A percentile compares a stretch with the other conserved stretches of the same genome.
These are phyloP conservation scores for Wickerhamiella sergipiensis DNA, from an alignment of 805 yeast species.

Conservation along the genomic window DNA sequence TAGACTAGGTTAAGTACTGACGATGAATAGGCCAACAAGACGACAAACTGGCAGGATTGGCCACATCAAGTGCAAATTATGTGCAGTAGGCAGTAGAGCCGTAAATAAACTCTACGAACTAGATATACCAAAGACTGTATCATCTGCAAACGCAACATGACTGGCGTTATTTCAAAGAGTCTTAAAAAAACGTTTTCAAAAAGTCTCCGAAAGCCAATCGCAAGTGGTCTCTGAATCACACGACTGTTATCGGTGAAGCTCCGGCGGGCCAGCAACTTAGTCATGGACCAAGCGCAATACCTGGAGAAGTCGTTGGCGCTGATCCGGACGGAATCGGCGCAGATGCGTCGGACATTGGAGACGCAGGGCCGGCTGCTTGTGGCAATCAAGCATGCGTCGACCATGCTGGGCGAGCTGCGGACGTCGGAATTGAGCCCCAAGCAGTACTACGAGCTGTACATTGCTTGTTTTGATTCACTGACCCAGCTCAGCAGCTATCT, in stretches of 20 bases:
- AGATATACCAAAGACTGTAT: too few relatives aligned
- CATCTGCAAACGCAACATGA: too few relatives aligned
- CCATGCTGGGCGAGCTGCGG: slow-evolving; percentile 67
- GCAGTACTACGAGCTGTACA: slow-evolving; percentile 85
- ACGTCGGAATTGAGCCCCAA: slow-evolving; percentile 69
- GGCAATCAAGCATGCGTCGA: slow-evolving; percentile 77
- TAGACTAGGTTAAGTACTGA: too few relatives aligned
- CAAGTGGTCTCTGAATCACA: too few relatives aligned
- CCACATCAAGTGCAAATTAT: too few relatives aligned
- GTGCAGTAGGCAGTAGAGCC: too few relatives aligned
- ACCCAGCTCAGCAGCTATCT: slow-evolving; percentile 52
- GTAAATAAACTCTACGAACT: too few relatives aligned
- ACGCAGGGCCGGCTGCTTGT: slow-evolving; percentile 62
- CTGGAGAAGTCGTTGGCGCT: slow-evolving; percentile 19
- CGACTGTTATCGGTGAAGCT: background rate
- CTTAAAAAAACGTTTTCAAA: too few relatives aligned
- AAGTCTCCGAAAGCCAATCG: too few relatives aligned
- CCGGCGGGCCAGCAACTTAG: background rate
- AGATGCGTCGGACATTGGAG: slow-evolving; percentile 66
- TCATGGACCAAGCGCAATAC: background rate
- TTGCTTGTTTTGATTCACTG: slow-evolving; percentile 69
- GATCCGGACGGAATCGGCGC: slow-evolving; percentile 56
- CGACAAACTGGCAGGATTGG: too few relatives aligned
- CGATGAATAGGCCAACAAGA: too few relatives aligned
- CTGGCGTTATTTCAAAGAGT: too few relatives aligned